These are phyloP conservation scores for Silene conica DNA, from an alignment of 148 eudicot genomes.

Conservation along the genomic window DNA sequence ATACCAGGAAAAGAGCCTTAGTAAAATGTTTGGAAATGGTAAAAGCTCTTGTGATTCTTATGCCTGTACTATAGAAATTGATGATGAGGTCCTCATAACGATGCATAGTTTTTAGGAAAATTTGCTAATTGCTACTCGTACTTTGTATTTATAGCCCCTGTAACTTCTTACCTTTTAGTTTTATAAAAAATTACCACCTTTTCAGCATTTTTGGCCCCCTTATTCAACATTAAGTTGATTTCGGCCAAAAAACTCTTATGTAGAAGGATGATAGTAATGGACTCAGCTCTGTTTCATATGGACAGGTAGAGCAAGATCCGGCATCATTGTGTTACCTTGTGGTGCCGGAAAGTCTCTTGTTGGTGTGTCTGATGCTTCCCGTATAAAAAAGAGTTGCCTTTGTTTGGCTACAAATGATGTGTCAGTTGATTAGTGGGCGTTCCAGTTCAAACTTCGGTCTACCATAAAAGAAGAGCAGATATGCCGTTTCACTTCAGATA, in stretches of 20 bases:
- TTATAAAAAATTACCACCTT: too few species aligned
- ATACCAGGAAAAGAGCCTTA: conserved; percentile 95
- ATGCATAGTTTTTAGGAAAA: background rate
- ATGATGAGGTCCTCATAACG: conserved; percentile 1
- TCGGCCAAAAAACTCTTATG: too few species aligned
- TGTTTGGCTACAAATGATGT: too few species aligned
- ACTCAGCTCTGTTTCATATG: conserved; percentile 12
- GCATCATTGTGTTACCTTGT: conserved; percentile 94
- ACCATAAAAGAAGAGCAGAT: conserved; percentile 92
- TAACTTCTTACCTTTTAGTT: too few species aligned
- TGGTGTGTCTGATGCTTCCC: conserved; percentile 95
- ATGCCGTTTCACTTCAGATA: conserved; percentile 93
- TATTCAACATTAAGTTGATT: too few species aligned
- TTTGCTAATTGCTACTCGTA: too few species aligned
- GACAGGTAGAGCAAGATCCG: conserved; percentile 96
- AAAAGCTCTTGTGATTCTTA: conserved; percentile 19
- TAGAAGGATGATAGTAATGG: too few species aligned
- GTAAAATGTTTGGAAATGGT: conserved; percentile 99
- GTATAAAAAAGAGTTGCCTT: conserved; percentile 92
- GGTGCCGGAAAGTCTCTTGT: conserved; percentile 99
- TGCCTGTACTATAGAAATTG: background rate
- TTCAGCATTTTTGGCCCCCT: too few species aligned
- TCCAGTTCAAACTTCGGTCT: conserved; percentile 96
- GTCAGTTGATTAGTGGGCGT: conserved; percentile 99
- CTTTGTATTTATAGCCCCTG: too few species aligned